Evolutionary conservation across 2,329 filamentous ascomycete species (phyloP).

Genomic region (Cordyceps cicadae): DNA sequence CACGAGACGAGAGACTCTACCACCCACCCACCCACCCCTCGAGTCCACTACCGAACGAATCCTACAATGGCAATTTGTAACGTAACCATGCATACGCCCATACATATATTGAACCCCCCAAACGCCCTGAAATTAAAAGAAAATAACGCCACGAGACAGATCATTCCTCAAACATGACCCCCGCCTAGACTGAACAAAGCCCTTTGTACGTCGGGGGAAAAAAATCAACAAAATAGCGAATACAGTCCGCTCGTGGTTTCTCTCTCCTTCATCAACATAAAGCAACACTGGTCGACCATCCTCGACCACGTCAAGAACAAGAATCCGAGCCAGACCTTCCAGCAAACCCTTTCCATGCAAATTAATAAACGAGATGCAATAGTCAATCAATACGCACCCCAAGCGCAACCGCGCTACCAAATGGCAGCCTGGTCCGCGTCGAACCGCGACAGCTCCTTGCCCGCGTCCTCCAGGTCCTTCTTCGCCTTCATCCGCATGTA

Average conservation of each 20-base stretch:
- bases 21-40: not conserved
- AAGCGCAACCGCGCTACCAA: constrained; percentile 30
- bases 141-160: constrained; percentile 9
- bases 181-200: not conserved
- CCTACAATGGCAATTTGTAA: constrained; percentile 1
- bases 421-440: constrained; percentile 71
- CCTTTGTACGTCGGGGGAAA: too few relatives aligned
- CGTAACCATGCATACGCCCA: not conserved
- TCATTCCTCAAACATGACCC: constrained; percentile 1
- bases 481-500: constrained; percentile 99
- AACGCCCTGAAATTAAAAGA: not conserved
- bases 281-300: too few relatives aligned
- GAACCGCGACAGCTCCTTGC: constrained; percentile 83
- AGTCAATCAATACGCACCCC: not conserved
- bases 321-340: not conserved
- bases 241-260: not conserved
- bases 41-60: not conserved
- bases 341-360: too few relatives aligned
- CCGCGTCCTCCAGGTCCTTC: constrained; percentile 94
- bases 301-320: not conserved
- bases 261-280: constrained; percentile 6
- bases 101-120: not conserved
- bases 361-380: not conserved
- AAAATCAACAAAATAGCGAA: not conserved
- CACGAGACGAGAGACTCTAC: too few relatives aligned